phyloP scores from a whole-genome alignment of 495 filamentous ascomycete genomes.

The Terfezia claveryi region DNA sequence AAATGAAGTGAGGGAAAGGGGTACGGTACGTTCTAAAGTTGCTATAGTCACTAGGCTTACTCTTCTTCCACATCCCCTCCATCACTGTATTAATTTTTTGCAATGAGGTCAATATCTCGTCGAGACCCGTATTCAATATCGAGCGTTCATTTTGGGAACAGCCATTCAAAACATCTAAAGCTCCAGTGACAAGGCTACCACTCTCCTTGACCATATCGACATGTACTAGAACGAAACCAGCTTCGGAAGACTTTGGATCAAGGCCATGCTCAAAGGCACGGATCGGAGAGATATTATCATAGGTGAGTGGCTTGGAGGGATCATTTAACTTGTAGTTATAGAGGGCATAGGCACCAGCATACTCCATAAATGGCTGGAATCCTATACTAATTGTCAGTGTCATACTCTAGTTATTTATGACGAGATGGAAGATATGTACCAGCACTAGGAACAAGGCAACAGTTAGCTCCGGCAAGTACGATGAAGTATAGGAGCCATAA shows the following conservation, averaged over 20 bases:
- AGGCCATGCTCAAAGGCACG: constrained; percentile 76
- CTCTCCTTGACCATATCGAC: constrained; percentile 70
- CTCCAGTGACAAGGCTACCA: constrained; percentile 44
- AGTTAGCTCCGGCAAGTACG: no score
- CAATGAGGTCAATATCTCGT: constrained; percentile 38
- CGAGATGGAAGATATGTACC: no score
- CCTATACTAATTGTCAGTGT: constrained; percentile 23
- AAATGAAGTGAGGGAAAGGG: not conserved
- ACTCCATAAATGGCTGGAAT: constrained; percentile 85
- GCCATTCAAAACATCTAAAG: constrained; percentile 39
- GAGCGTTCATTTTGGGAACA: constrained; percentile 28
- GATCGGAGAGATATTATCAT: constrained; percentile 61
- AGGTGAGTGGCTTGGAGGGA: constrained; percentile 40
- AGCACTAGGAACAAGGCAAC: no score
- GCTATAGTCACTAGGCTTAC: constrained; percentile 53
- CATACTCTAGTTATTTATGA: not conserved
- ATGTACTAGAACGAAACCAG: constrained; percentile 69
- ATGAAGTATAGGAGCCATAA: constrained; percentile 6
- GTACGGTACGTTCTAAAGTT: constrained; percentile 43
- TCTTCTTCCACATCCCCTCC: constrained; percentile 7
- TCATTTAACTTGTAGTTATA: constrained; percentile 66
- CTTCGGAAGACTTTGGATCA: constrained; percentile 69
- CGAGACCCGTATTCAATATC: constrained; percentile 40
- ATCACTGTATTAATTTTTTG: constrained; percentile 37
- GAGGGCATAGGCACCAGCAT: constrained; percentile 73